Conservation (phyloP, 345 rosid species). For the Leavenworthia alabamica region DNA sequence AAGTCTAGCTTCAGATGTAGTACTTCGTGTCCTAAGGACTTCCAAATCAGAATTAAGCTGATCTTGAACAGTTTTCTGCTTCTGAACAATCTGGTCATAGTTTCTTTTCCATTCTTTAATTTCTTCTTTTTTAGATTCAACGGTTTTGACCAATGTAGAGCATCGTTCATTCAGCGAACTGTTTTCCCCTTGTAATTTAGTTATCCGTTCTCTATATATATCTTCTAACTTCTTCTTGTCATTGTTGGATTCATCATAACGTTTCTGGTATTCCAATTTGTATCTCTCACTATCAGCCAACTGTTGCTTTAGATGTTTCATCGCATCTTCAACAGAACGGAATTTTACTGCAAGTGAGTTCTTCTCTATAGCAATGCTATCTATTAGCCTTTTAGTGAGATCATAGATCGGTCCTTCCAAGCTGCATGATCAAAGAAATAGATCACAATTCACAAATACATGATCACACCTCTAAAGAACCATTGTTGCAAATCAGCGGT, state of each 20-base stretch:
- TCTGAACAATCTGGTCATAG: constrained; percentile 54
- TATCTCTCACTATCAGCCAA: constrained; percentile 81
- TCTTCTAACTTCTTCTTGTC: constrained; percentile 90
- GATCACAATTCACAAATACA: neutral
- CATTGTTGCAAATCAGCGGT: neutral
- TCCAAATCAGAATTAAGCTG: constrained; percentile 69
- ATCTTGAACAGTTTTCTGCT: constrained; percentile 73
- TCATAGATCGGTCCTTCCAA: constrained; percentile 88
- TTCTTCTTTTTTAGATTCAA: constrained; percentile 75
- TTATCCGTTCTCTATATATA: constrained; percentile 63
- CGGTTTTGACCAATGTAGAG: constrained; percentile 58
- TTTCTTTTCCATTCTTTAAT: constrained; percentile 69
- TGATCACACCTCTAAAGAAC: neutral
- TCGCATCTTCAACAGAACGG: constrained; percentile 78
- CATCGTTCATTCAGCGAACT: constrained; percentile 76
- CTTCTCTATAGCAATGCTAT: constrained; percentile 77
- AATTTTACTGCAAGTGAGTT: constrained; percentile 69
- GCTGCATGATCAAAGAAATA: constrained; percentile 37
- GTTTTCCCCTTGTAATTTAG: constrained; percentile 66
- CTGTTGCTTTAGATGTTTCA: constrained; percentile 66
- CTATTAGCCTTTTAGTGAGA: constrained; percentile 68
- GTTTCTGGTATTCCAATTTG: constrained; percentile 77
- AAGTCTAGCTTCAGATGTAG: constrained; percentile 92
- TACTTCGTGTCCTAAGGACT: constrained; percentile 66
- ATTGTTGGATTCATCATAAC: constrained; percentile 86